Evolutionary conservation across 768 basidiomycete species (phyloP), one percentile per base, ranked within the genome.

Genomic region (Melanogaster broomeanus): DNA sequence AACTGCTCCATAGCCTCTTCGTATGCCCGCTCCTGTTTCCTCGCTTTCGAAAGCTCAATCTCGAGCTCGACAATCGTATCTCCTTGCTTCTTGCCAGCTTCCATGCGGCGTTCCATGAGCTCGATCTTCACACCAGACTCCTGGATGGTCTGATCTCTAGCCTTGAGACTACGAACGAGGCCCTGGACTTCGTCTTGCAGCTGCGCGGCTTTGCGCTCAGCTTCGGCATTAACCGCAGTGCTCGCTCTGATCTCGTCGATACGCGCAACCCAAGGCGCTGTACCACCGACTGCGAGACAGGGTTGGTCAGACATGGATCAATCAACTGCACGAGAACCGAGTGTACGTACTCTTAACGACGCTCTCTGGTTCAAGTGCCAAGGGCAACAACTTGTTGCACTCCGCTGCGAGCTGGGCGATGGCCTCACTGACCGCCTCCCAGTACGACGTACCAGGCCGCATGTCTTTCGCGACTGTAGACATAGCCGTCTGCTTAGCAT

Each of bases 1-100:
- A 98, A 70, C 61, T 93, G 91, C 58, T 95, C 94, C 77, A 98
- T 89, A 3, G 93, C 92, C 60, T 96, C 93, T 65, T 93, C 90
- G 61, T 95, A 91, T 28, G 88, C 87, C 49, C 86, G 79, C 68
- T 96, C 93, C 63, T 96, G 90, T 69, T 93, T 90, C 69, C 84
- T 82, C 4, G 85, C 83, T 66, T 93, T 93, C 25, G 77, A 71
- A 2, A 98, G 74, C 60, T 95, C 88, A 28, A 65, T 71, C 72
- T 98, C 94, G 18, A 98, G 81, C 53, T 92, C 88, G 13, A 75
- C 68, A 45, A 98, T 88, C 7, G 80, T 73, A 49, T 98, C 96
- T 4, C 87, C 85, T 71, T 96, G 92, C 67, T 88, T 92, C 79
- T 93, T 95, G 54, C 85, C 87, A 2, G 85, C 81, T 65, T 98